Evolutionary conservation across 768 basidiomycete species (phyloP), one percentile per base, ranked within the genome.

Genomic region (Mycena amicta): DNA sequence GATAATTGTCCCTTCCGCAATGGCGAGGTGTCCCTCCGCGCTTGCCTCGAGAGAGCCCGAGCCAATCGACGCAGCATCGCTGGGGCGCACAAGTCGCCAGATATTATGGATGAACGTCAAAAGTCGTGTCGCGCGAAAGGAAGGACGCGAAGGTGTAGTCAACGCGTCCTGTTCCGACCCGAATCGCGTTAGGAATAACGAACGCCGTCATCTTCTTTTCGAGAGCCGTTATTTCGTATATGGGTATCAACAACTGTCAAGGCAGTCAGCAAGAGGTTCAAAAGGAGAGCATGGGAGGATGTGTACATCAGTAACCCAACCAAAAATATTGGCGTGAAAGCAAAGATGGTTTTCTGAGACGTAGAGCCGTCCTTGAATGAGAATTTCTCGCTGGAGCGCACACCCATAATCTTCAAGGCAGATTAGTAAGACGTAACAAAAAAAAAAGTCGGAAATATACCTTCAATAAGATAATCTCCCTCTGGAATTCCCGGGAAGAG

Each of bases 321-420:
- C 96, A 73, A 98, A 96, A 43, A 98, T 98, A 70, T 98, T 98
- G 41, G 97, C 96, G 66, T 99, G 93, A 79, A 98, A 99, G 76
- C 94, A 98, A n/a, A 98, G 84, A 69, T 98, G 95, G 74, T 98
- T 98, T 75, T 99, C 96, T 5, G 97, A 98, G 23, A 98, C 92
- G 74, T 98, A 98, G 56, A 99, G 71, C 12, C 97, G 82, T 4
- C 97, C 97, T 80, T 98, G 97, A 41, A 98, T 90, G 28, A 98
- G 80, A 64, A 98, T 98, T 72, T 98, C 97, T 40, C 95, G 85
- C 74, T 98, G 95, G 13, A 98, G 74, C 0, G 97, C 97, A 68
- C 97, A 99, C 5, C 97, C 97, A 66, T 98, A 99, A 74, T 99
- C 97, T 98, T 60, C 18, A 39, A 39, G 28, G 52, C 47, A 30